Evolutionary conservation across 1,284 basidiomycete species (phyloP), one percentile per base, ranked within the genome.

Genomic region (Sporisorium reilianum): DNA sequence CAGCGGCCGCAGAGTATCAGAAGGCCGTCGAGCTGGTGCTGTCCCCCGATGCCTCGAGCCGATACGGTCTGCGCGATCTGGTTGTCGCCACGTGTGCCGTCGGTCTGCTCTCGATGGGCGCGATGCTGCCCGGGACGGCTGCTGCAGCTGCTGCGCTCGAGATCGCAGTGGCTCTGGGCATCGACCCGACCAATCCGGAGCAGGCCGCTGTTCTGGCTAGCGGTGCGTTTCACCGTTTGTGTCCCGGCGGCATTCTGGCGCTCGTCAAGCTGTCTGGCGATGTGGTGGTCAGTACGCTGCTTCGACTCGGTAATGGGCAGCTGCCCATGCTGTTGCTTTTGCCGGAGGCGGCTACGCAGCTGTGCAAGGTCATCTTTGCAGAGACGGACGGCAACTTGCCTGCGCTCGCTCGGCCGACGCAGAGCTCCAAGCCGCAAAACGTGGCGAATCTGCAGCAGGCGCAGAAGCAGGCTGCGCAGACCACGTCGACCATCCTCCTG

Each of bases 401-500:
- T 5, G 75, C 77, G 12, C 55, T 82, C 10, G 60, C 61, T 9
- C 40, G 55, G 26, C 10, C 50, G 18, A 51, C 41, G 16, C 32
- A 12, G 8, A 49, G 14, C 42, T 23, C 50, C 2, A 64, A 59
- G 42, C 34, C 46, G 5, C 52, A 60, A n/a, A 65, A 52, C 20
- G n/a, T 52, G 16, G 61, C 61, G 2, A 59, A 44, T 3, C 55
- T 75, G 44, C 68, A 77, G 58, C 73, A 80, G 83, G 52, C 86
- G 85, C 66, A 64, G 49, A 83, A 61, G 49, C 81, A 69, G 64
- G 67, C 80, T 10, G 60, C 75, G 58, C 86, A 86, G 75, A 88
- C 88, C 65, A 88, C 88, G 34, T 87, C 88, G 54, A 89, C 88
- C 16, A 86, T 89, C 51, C 80, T 90, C 20, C 85, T 90, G 41